Evolutionary conservation across 2,329 filamentous ascomycete species (phyloP).

Genomic region (Arthrobotrys musiformis): DNA sequence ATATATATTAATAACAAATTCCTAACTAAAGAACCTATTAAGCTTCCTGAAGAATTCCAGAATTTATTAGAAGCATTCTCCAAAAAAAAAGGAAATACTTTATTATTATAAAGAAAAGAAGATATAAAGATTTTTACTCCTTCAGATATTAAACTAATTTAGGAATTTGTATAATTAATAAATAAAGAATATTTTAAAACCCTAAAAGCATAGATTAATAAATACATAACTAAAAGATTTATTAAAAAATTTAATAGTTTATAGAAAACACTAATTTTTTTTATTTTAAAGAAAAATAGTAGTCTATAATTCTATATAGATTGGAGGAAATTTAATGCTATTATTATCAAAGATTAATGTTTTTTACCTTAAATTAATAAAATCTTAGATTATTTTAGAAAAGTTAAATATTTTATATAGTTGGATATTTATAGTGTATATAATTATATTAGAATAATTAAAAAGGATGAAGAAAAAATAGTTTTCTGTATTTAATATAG

Average conservation of each 20-base stretch:
- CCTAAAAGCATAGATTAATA: not conserved
- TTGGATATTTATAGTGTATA: not conserved
- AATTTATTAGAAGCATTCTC: too few relatives aligned
- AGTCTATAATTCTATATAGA: not conserved
- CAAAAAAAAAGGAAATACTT: too few relatives aligned
- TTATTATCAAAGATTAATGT: not conserved
- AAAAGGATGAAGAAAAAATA: too few relatives aligned
- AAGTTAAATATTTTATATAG: not conserved
- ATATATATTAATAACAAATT: too few relatives aligned
- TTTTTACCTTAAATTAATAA: not conserved
- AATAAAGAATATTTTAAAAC: not conserved
- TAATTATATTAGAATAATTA: not conserved
- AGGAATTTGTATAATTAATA: not conserved
- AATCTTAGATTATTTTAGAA: not conserved
- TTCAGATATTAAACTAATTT: not conserved
- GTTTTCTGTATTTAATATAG: too few relatives aligned
- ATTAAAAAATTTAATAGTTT: slow-evolving; percentile 9
- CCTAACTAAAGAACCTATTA: too few relatives aligned
- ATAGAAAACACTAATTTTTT: slow-evolving; percentile 3
- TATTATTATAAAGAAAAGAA: too few relatives aligned
- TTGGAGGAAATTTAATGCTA: slow-evolving; percentile 9
- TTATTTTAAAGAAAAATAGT: not conserved
- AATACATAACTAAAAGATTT: not conserved
- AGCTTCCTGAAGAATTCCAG: too few relatives aligned
- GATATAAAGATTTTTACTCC: not conserved